Conservation (phyloP, 495 filamentous ascomycete genomes). For the Articulospora tetracladia region DNA sequence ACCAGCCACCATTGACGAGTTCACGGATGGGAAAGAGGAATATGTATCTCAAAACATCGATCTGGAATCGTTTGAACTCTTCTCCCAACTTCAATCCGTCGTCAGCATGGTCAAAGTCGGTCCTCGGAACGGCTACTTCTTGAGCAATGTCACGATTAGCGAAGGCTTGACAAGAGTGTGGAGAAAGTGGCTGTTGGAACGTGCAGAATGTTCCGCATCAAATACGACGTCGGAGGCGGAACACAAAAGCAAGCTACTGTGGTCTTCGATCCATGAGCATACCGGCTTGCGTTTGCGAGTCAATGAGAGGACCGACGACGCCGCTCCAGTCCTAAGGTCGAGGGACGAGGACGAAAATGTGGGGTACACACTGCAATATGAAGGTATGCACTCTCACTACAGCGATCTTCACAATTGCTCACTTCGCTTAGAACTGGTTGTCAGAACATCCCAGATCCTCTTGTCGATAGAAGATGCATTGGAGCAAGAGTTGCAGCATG, state of each 20-base stretch:
- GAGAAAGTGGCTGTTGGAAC: constrained; percentile 62
- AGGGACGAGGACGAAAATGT: constrained; percentile 55
- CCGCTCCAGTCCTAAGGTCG: constrained; percentile 33
- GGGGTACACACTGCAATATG: constrained; percentile 51
- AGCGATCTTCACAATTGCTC: not conserved
- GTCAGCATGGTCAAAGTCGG: constrained; percentile 67
- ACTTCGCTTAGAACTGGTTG: constrained; percentile 26
- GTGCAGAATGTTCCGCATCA: not conserved
- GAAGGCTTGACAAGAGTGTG: constrained; percentile 65
- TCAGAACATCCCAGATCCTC: constrained; percentile 55
- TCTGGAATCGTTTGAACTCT: constrained; percentile 64
- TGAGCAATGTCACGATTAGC: constrained; percentile 56
- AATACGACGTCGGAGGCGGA: constrained; percentile 1
- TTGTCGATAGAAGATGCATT: constrained; percentile 53
- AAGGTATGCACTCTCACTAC: constrained; percentile 41
- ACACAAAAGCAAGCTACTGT: constrained; percentile 39
- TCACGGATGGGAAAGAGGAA: constrained; percentile 24
- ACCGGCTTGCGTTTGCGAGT: constrained; percentile 58
- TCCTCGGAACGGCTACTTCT: constrained; percentile 52
- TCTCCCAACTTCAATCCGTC: constrained; percentile 66
- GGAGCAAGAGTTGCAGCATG: constrained; percentile 40
- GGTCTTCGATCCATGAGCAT: constrained; percentile 50
- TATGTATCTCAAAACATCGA: constrained; percentile 53
- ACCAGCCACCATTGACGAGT: constrained; percentile 13
- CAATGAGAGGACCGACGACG: constrained; percentile 29